phyloP scores from a whole-genome alignment of 2,329 filamentous ascomycete species.

The Karstenula rhodostoma region DNA sequence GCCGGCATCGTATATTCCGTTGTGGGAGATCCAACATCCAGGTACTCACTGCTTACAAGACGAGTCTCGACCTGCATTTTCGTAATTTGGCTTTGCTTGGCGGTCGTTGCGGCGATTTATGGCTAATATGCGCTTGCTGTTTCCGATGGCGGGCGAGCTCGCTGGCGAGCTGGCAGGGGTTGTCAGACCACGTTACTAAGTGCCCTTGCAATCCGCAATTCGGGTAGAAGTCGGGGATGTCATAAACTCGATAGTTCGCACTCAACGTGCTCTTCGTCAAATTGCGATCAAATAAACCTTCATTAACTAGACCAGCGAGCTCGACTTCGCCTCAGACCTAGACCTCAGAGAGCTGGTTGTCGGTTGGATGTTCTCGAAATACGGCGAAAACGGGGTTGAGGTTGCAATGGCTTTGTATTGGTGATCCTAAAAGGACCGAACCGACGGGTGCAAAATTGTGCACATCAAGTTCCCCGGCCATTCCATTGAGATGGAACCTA shows the following conservation, averaged over 20 bases:
- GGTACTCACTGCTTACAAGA: slow-evolving; percentile 42
- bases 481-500: too few species aligned
- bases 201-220: slow-evolving; percentile 22
- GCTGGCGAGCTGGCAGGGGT: slow-evolving; percentile 29
- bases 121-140: slow-evolving; percentile 39
- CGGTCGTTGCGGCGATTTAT: slow-evolving; percentile 37
- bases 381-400: slow-evolving; percentile 45
- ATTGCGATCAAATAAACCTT: slow-evolving; percentile 33
- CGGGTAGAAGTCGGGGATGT: slow-evolving; percentile 17
- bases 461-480: background rate
- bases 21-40: slow-evolving; percentile 27
- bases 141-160: slow-evolving; percentile 29
- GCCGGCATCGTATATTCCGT: background rate
- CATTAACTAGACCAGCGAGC: slow-evolving; percentile 28
- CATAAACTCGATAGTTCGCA: slow-evolving; percentile 25
- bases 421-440: background rate
- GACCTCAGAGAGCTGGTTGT: slow-evolving; percentile 15
- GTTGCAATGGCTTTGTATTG: slow-evolving; percentile 20
- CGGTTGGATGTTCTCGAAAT: slow-evolving; percentile 32
- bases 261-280: slow-evolving; percentile 24
- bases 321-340: slow-evolving; percentile 29
- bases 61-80: slow-evolving; percentile 41
- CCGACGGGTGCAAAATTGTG: background rate
- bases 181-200: slow-evolving; percentile 25
- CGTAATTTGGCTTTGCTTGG: slow-evolving; percentile 40